Conservation (phyloP, 73 alveolate genomes). For the Tetrahymena malaccensis region DNA sequence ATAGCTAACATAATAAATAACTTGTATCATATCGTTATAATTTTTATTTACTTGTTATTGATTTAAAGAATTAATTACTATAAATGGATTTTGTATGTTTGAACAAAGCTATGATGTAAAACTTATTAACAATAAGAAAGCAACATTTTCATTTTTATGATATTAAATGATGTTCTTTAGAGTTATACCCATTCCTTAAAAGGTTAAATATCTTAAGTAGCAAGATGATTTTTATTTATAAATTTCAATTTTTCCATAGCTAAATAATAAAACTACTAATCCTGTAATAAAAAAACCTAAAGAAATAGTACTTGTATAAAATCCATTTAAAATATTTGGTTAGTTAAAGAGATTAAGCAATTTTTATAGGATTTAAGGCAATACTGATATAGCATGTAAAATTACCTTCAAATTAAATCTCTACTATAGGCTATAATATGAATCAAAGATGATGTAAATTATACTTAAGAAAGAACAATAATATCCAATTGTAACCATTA, state of each 20-base stretch:
- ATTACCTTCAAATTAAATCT: neutral
- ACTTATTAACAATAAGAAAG: too few relatives aligned
- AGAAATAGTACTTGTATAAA: neutral
- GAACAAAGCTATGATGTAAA: neutral
- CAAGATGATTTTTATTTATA: neutral
- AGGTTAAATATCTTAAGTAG: neutral
- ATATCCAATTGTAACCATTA: neutral
- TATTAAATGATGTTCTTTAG: too few relatives aligned
- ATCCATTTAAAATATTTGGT: neutral
- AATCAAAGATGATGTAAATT: neutral
- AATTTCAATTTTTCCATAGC: neutral
- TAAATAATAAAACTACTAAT: too few relatives aligned
- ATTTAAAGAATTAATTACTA: neutral
- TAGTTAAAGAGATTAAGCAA: neutral
- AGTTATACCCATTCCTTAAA: neutral
- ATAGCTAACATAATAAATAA: neutral
- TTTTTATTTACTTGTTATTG: neutral
- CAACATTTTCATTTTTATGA: neutral
- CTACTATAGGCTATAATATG: neutral
- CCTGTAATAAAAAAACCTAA: neutral
- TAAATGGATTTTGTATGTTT: neutral
- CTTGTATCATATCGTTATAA: neutral
- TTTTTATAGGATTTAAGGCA: neutral
- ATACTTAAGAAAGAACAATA: neutral
- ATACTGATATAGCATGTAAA: neutral